Conservation (phyloP, 106 monocot species). For the Acanthochlamys bracteata region DNA sequence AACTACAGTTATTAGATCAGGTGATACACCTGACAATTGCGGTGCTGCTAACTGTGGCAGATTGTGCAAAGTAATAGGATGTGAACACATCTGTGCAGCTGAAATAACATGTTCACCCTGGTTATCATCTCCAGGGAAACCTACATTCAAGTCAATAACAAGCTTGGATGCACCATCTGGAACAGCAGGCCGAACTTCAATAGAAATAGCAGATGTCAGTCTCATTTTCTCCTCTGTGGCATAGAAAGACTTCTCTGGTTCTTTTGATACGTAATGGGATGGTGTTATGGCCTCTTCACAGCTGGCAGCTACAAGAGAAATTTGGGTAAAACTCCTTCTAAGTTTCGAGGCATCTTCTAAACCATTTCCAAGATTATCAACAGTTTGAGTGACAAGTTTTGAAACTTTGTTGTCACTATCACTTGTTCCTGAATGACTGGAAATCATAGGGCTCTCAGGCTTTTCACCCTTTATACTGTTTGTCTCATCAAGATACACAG, state of each 20-base stretch:
- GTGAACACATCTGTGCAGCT: conserved; percentile 19
- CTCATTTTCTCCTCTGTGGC: conserved; percentile 11
- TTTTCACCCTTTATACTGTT: conserved; percentile 15
- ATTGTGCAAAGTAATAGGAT: conserved; percentile 17
- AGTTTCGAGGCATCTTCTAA: conserved; percentile 4
- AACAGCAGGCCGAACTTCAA: neutral
- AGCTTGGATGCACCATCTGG: conserved; percentile 21
- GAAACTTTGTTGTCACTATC: conserved; percentile 18
- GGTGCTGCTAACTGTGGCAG: conserved; percentile 21
- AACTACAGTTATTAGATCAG: conserved; percentile 51
- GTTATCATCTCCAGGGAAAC: conserved; percentile 54
- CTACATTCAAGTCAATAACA: conserved; percentile 84
- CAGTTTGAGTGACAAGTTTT: conserved; percentile 1
- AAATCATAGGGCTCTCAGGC: neutral
- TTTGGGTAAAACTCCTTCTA: conserved; percentile 3
- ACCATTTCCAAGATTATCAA: conserved; percentile 10
- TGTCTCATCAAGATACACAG: conserved; percentile 9
- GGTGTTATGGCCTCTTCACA: neutral
- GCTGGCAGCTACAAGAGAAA: neutral
- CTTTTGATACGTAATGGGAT: conserved; percentile 4
- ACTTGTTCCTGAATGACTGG: neutral
- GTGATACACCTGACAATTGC: conserved; percentile 16
- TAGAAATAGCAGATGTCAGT: conserved; percentile 13
- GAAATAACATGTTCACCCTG: conserved; percentile 31
- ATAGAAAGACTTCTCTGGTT: conserved; percentile 4